Evolutionary conservation across 805 yeast species (phyloP).

Genomic region (Ogataea ramenticola): DNA sequence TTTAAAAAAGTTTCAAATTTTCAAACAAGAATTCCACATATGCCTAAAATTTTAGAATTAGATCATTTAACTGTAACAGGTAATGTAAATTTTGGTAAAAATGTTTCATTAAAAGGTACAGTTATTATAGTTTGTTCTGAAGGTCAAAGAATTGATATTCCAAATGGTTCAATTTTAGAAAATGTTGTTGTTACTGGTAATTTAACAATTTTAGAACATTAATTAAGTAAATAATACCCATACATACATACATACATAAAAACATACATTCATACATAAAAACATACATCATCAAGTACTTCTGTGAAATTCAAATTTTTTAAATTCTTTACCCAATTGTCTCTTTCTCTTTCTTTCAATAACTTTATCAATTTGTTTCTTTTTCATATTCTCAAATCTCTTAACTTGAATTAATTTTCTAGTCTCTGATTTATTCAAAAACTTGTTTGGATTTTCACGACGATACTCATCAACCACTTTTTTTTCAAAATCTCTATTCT

Average conservation of each 20-base stretch:
- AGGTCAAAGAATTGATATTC: slow-evolving; percentile 94
- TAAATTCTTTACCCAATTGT: slow-evolving; percentile 76
- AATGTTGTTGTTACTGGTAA: slow-evolving; percentile 97
- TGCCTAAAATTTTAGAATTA: slow-evolving; percentile 92
- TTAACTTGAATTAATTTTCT: slow-evolving; percentile 70
- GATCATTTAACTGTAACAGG: slow-evolving; percentile 98
- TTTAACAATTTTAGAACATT: slow-evolving; percentile 90
- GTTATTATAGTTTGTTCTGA: slow-evolving; percentile 97
- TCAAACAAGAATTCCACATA: slow-evolving; percentile 84
- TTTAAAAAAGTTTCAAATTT: slow-evolving; percentile 93
- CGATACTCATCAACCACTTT: slow-evolving; percentile 58
- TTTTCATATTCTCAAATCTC: slow-evolving; percentile 67
- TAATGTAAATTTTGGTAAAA: slow-evolving; percentile 85
- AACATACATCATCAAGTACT: slow-evolving; percentile 2
- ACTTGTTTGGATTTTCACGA: slow-evolving; percentile 45
- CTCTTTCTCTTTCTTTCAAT: slow-evolving; percentile 85
- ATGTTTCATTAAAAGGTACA: slow-evolving; percentile 89
- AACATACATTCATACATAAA: background rate
- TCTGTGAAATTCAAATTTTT: slow-evolving; percentile 25
- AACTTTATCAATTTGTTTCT: slow-evolving; percentile 67
- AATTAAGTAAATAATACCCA: slow-evolving; percentile 5
- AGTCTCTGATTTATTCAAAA: slow-evolving; percentile 62
- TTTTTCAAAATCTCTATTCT: slow-evolving; percentile 68
- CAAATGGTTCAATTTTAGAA: slow-evolving; percentile 91
- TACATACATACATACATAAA: background rate